These are phyloP conservation scores for Exophiala bonariae DNA, from an alignment of 2,329 filamentous ascomycete species.

Conservation along the genomic window DNA sequence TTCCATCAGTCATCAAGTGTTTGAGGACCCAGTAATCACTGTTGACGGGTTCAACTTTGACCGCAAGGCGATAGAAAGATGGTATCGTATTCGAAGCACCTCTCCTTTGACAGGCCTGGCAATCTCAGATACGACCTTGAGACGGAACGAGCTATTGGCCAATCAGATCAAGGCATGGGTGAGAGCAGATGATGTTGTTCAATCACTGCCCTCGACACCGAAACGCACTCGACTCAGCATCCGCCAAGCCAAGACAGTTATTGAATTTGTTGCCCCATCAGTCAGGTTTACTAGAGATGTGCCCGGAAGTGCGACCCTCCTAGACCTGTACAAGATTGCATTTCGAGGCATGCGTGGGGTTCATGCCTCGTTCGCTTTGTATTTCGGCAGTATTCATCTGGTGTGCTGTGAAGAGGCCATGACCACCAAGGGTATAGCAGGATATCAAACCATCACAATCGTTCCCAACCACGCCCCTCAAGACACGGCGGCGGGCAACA, in stretches of 20 bases:
- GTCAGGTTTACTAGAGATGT: conserved; percentile 16
- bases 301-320: conserved; percentile 9
- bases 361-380: conserved; percentile 30
- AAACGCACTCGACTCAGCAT: conserved; percentile 2
- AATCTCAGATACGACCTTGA: conserved; percentile 26
- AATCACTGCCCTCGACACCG: conserved; percentile 2
- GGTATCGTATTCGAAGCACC: conserved; percentile 33
- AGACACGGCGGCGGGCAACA: no score
- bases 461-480: neutral
- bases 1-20: conserved; percentile 34
- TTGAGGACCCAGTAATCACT: conserved; percentile 37
- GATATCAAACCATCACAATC: conserved; percentile 8
- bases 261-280: conserved; percentile 13
- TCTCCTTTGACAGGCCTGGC: conserved; percentile 35
- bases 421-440: conserved; percentile 1
- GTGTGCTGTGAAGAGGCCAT: conserved; percentile 1
- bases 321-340: conserved; percentile 30
- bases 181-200: conserved; percentile 18
- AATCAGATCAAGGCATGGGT: conserved; percentile 30
- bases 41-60: conserved; percentile 36
- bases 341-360: conserved; percentile 31
- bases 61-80: conserved; percentile 34
- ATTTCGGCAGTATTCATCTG: conserved; percentile 8
- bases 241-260: neutral
- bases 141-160: conserved; percentile 26